Evolutionary conservation across 805 yeast species (phyloP), one percentile per base, ranked within the genome.

Genomic region (Kodamaea leandrae): DNA sequence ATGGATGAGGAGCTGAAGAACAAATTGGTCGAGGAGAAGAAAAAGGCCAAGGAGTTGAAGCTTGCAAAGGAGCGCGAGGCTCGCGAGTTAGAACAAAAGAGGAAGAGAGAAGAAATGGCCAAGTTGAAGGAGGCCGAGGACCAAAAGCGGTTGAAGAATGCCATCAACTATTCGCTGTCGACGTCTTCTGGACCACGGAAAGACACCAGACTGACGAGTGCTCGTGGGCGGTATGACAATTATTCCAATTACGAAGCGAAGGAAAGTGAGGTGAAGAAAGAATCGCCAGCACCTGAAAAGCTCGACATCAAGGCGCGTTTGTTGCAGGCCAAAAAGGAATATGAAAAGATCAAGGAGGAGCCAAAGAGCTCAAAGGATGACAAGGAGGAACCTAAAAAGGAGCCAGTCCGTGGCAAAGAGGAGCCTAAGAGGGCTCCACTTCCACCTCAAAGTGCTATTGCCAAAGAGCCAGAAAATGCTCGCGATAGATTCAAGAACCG

Each of bases 1-100:
- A 55, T 78, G 62, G 45, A 63, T 20, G 77, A 68, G 2, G 76
- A 71, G 3, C 76, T 64, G 13, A 68, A 64, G 41, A 55, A 54
- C 38, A 24, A 66, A 54, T 32, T 25, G 19, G 20, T 39, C 33
- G 33, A 23, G 37, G 45, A 55, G 5, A 43, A 49, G 19, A 37
- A 39, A 32, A 53, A 53, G 30, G 55, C 66, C 24, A 50, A 60
- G 18, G 50, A 45, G 10, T 49, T 53, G 2, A 47, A 48, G 10
- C 58, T 51, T 33, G 46, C 38, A 23, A 42, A 42, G 35, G 47
- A 37, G 30, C 38, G 37, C 27, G 49, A 46, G 35, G 36, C 38
- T 36, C 54, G 43, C 39, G 43, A 46, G 37, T 44, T 34, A 47
- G 47, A 37, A 39, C 40, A 41, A 30, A 46, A 48, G 34, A 48